phyloP scores from a whole-genome alignment of 2,329 filamentous ascomycete genomes.

The Penicillium sp. region DNA sequence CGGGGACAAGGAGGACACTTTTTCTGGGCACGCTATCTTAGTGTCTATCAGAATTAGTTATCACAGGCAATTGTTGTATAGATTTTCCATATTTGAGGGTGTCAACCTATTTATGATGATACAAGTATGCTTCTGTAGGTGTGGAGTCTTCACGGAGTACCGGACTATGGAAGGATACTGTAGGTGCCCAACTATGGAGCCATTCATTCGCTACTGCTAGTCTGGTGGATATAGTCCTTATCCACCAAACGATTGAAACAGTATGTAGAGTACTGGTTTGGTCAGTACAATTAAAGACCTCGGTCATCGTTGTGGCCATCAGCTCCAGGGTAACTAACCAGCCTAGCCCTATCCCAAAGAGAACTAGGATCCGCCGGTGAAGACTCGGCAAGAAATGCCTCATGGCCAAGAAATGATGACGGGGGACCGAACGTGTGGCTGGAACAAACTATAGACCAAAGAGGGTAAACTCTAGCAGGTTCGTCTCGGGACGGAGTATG shows the following conservation, averaged over 20 bases:
- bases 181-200: neutral
- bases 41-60: no score
- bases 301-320: neutral
- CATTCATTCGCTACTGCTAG: neutral
- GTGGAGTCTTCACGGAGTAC: neutral
- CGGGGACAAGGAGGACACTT: neutral
- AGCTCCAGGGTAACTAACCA: neutral
- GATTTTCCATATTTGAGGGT: neutral
- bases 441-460: constrained; percentile 1
- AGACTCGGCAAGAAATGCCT: constrained; percentile 17
- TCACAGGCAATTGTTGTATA: no score
- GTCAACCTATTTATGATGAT: neutral
- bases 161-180: neutral
- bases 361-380: constrained; percentile 4
- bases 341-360: neutral
- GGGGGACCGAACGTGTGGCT: constrained; percentile 2
- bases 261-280: neutral
- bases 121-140: neutral
- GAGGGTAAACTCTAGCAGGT: neutral
- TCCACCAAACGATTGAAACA: no score
- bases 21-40: neutral
- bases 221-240: neutral
- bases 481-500: no score
- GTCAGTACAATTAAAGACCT: neutral
- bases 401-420: constrained; percentile 1